Evolutionary conservation across 345 rosid species (phyloP).

Genomic region (rapeseed (Brassica napus)): DNA sequence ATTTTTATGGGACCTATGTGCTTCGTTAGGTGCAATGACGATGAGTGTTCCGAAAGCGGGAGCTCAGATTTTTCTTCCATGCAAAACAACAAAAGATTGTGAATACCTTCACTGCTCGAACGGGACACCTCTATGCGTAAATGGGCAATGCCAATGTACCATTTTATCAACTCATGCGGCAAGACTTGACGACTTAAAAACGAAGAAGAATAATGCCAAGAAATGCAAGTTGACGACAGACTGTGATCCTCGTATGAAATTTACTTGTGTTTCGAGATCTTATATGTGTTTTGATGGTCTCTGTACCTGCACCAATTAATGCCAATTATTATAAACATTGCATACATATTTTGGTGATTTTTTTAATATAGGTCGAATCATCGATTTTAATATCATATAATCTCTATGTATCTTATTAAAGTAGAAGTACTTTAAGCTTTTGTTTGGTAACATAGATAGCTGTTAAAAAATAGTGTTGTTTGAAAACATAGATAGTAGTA

Average conservation of each 20-base stretch:
- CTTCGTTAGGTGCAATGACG: constrained; percentile 8
- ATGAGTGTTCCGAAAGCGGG: not conserved
- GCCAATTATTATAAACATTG: not conserved
- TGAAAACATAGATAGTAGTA: too few relatives aligned
- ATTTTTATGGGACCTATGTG: not conserved
- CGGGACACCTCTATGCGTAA: constrained; percentile 7
- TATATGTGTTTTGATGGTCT: constrained; percentile 1
- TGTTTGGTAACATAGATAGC: too few relatives aligned
- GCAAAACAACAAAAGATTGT: constrained; percentile 10
- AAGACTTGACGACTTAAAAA: not conserved
- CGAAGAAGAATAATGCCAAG: not conserved
- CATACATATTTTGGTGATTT: not conserved
- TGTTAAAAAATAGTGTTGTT: too few relatives aligned
- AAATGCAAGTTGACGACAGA: constrained; percentile 8
- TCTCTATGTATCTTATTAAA: too few relatives aligned
- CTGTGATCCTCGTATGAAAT: constrained; percentile 23
- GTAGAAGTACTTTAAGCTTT: too few relatives aligned
- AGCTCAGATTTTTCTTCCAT: constrained; percentile 22
- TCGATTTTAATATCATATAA: too few relatives aligned
- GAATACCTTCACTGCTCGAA: constrained; percentile 5
- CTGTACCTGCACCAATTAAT: constrained; percentile 11
- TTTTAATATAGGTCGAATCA: too few relatives aligned
- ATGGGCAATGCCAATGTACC: constrained; percentile 13
- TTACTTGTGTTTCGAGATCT: not conserved
- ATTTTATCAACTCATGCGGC: not conserved